Evolutionary conservation across 176 grass and related monocot species (phyloP).

Genomic region (Zea luxurians): DNA sequence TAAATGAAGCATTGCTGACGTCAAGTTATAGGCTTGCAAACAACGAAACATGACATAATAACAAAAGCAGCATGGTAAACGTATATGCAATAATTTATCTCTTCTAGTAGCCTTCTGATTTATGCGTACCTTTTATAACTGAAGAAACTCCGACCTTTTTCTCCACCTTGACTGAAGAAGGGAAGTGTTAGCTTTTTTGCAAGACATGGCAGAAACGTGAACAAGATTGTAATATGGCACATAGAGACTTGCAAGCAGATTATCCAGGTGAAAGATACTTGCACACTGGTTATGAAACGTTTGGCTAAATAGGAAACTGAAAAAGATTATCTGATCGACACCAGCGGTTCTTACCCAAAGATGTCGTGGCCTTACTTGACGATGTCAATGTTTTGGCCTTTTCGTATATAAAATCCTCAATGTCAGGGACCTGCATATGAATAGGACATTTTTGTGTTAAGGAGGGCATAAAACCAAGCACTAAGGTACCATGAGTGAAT

Average conservation of each 20-base stretch:
- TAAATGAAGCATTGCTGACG: background rate
- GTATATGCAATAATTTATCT: background rate
- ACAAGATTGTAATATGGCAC: slow-evolving; percentile 12
- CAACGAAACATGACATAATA: background rate
- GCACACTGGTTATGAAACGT: background rate
- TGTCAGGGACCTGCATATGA: slow-evolving; percentile 67
- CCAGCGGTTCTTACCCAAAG: slow-evolving; percentile 36
- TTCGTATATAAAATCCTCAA: slow-evolving; percentile 81
- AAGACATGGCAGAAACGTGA: background rate
- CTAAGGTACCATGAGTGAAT: background rate
- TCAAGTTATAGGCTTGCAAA: slow-evolving; percentile 18
- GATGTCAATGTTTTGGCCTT: slow-evolving; percentile 33
- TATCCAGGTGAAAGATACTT: background rate
- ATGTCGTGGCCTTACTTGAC: slow-evolving; percentile 36
- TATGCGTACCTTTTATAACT: slow-evolving; percentile 53
- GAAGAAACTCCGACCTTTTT: slow-evolving; percentile 43
- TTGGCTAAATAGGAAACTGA: background rate
- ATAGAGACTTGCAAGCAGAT: slow-evolving; percentile 16
- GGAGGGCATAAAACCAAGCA: background rate
- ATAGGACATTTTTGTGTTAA: slow-evolving; percentile 10
- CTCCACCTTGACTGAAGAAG: slow-evolving; percentile 48
- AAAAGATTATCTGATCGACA: slow-evolving; percentile 22
- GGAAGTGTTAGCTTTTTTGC: slow-evolving; percentile 28
- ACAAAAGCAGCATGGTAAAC: background rate
- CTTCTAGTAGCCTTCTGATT: background rate